Percentiles rank a stretch among this genome's conserved stretches.
phyloP scores from a whole-genome alignment of 2,329 filamentous ascomycete genomes.

The Fusarium anguioides region DNA sequence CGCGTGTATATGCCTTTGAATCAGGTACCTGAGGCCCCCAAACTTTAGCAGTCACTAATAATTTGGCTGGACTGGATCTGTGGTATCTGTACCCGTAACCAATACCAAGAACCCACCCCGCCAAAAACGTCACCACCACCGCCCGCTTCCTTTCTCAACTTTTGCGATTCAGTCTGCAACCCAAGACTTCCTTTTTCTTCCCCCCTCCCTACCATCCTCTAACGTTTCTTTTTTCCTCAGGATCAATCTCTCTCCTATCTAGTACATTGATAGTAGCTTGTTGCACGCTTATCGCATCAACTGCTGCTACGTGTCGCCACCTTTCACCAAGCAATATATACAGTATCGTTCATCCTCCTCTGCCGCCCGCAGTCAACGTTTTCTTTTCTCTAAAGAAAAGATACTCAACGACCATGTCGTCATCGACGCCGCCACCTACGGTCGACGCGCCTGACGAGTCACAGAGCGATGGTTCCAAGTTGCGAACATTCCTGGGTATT shows the following conservation, averaged over 20 bases:
- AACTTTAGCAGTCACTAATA: conserved; percentile 1
- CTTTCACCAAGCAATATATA: conserved; percentile 8
- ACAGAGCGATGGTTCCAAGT: conserved; percentile 84
- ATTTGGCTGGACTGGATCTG: no score
- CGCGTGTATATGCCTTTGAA: conserved; percentile 9
- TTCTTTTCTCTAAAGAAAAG: conserved; percentile 13
- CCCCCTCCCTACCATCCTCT: conserved; percentile 1
- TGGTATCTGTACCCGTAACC: neutral
- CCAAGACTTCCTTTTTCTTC: conserved; percentile 25
- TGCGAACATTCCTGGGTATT: conserved; percentile 89
- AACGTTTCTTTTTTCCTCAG: conserved; percentile 5
- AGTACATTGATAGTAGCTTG: neutral
- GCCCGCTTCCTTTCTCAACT: conserved; percentile 40
- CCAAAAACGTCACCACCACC: conserved; percentile 44
- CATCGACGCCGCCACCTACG: conserved; percentile 50
- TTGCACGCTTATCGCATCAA: neutral
- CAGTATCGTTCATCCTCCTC: neutral
- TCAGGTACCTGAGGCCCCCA: conserved; percentile 16
- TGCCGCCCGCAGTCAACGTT: conserved; percentile 12
- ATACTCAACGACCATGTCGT: conserved; percentile 51
- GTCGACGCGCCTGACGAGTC: conserved; percentile 56
- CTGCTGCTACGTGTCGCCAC: neutral
- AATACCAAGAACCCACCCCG: conserved; percentile 28
- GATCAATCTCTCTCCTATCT: neutral
- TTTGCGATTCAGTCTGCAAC: conserved; percentile 44